Evolutionary conservation across 306 rosid species (phyloP), one percentile per base, ranked within the genome.

Genomic region (Senna siamea): DNA sequence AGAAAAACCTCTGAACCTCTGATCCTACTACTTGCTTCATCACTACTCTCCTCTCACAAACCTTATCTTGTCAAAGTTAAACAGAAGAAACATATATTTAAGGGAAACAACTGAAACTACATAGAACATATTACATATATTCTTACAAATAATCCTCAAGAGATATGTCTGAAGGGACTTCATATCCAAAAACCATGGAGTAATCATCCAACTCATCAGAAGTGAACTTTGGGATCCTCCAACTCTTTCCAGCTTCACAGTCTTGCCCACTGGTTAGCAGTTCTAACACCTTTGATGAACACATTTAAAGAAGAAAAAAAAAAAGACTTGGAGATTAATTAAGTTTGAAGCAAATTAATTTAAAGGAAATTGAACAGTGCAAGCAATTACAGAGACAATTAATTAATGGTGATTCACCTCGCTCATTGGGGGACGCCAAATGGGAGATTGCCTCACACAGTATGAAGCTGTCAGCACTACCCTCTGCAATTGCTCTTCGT

Each of bases 181-280:
- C 82, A 73, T 94, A 88, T 58, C 99, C 97, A 60, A 79, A 92
- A 53, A 82, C 82, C 93, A 88, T 89, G 4, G 99, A 92, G 72
- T 88, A 94, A 83, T 94, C 99, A 86, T 92, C 93, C 73, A 89
- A 63, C 70, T 87, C 93, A 73, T 92, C 93, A 13, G 95, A 87
- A 13, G 83, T 85, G 61, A 92, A 87, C 79, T 89, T 88, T n/a
- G 92, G 92, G 38, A 86, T 87, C 74, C 90, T 87, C 92, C 86
- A 59, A 60, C 89, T 88, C 76, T 86, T 85, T 55, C 84, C 89
- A 60, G 72, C 81, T 77, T 88, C 90, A 28, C 74, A 55, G 54
- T 80, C 87, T 66, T 88, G 69, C 9, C 93, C 96, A 70, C 63
- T 81, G 5, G 76, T 87, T 67, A 92, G 84, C 64, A 92, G 78